A percentile compares a stretch with the other conserved stretches of the same genome.
phyloP scores from a whole-genome alignment of 2,329 filamentous ascomycete genomes.

The Dothistroma septosporum region DNA sequence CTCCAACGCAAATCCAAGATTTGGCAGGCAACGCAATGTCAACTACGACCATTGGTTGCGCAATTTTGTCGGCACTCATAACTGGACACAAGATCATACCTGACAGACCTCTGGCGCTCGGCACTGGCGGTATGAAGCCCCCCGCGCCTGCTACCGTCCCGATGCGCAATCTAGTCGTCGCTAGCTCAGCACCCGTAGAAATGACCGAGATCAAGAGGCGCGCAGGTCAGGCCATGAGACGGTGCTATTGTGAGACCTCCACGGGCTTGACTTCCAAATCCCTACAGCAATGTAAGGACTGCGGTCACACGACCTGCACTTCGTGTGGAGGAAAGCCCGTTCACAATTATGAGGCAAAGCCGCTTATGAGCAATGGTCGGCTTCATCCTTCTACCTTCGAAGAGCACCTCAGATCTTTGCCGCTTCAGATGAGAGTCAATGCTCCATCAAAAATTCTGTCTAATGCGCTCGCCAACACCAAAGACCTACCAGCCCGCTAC shows the following conservation, averaged over 20 bases:
- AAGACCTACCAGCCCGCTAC: not conserved
- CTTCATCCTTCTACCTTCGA: conserved; percentile 25
- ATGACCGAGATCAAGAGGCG: conserved; percentile 2
- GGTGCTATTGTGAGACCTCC: conserved; percentile 57
- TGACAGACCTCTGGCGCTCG: not conserved
- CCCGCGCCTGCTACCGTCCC: too few species aligned
- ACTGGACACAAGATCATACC: conserved; percentile 25
- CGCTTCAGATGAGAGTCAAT: conserved; percentile 22
- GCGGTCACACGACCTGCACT: conserved; percentile 53
- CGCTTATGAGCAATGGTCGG: conserved; percentile 26
- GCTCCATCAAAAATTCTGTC: not conserved
- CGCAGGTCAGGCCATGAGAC: conserved; percentile 15
- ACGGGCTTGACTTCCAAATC: conserved; percentile 35
- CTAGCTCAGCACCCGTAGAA: not conserved
- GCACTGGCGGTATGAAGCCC: too few species aligned
- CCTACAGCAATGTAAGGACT: conserved; percentile 50
- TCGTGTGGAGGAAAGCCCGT: conserved; percentile 53
- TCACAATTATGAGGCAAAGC: conserved; percentile 40
- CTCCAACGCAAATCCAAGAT: conserved; percentile 56
- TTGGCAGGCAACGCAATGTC: conserved; percentile 79
- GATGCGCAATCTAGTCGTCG: too few species aligned
- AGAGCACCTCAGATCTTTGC: conserved; percentile 11
- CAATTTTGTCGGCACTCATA: conserved; percentile 58
- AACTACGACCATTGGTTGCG: conserved; percentile 64
- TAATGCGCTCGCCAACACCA: not conserved